phyloP scores from a whole-genome alignment of 495 filamentous ascomycete species.

The Penicillium roqueforti region DNA sequence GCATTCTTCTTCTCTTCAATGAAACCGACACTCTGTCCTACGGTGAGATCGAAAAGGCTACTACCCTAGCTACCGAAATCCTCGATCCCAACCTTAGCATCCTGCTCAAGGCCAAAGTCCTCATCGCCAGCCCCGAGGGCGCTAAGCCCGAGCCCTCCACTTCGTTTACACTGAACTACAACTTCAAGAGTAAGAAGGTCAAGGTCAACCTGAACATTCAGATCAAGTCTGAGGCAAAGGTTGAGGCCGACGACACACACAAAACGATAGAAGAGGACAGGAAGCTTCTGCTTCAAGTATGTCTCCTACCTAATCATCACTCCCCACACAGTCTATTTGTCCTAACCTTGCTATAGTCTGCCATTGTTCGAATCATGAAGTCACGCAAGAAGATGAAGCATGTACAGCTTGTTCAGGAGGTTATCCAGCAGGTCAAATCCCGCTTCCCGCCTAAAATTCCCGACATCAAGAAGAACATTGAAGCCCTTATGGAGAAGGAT shows the following conservation, averaged over 20 bases:
- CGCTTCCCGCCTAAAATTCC: conserved; percentile 88
- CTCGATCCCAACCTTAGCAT: conserved; percentile 82
- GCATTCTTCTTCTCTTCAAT: conserved; percentile 93
- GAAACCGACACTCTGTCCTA: conserved; percentile 81
- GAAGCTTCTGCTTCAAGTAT: conserved; percentile 92
- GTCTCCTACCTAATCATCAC: conserved; percentile 28
- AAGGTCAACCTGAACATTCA: conserved; percentile 93
- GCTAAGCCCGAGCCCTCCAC: conserved; percentile 73
- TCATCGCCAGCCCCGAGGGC: conserved; percentile 63
- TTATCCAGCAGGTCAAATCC: conserved; percentile 88
- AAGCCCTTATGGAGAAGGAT: conserved; percentile 98
- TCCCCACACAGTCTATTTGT: conserved; percentile 7
- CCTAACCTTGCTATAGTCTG: conserved; percentile 60
- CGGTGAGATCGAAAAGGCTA: conserved; percentile 77
- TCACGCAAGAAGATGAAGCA: conserved; percentile 99
- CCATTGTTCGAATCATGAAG: conserved; percentile 99
- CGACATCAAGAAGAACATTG: conserved; percentile 99
- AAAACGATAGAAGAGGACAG: conserved; percentile 99
- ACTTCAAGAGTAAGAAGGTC: conserved; percentile 97
- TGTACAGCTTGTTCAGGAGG: conserved; percentile 84
- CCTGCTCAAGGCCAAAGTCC: conserved; percentile 85
- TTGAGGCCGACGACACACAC: conserved; percentile 93
- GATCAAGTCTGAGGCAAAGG: conserved; percentile 91
- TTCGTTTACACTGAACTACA: conserved; percentile 76
- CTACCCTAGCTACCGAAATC: conserved; percentile 70